phyloP scores from a whole-genome alignment of 2,329 filamentous ascomycete species.

The Fusarium nygamai region DNA sequence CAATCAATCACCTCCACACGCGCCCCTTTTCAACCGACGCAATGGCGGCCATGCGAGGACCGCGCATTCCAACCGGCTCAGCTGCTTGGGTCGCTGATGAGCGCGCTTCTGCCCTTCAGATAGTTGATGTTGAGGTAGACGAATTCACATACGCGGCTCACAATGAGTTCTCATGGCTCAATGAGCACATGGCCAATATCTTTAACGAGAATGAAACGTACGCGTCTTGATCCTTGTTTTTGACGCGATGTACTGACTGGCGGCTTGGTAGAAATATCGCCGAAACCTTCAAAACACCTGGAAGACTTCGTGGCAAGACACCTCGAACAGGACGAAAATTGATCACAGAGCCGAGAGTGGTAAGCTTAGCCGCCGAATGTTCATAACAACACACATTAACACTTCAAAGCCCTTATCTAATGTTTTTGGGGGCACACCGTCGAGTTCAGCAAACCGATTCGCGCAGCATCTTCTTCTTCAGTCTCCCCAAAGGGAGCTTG shows the following conservation, averaged over 20 bases:
- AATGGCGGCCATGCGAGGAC: slow-evolving; percentile 61
- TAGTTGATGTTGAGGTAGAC: slow-evolving; percentile 84
- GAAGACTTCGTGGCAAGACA: slow-evolving; percentile 84
- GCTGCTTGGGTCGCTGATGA: slow-evolving; percentile 87
- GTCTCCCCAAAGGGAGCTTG: slow-evolving; percentile 59
- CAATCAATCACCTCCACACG: background rate
- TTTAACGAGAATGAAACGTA: slow-evolving; percentile 90
- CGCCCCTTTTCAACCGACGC: slow-evolving; percentile 30
- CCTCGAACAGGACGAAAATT: slow-evolving; percentile 75
- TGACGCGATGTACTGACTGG: slow-evolving; percentile 19
- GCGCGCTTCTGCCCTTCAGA: slow-evolving; percentile 78
- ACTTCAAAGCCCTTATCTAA: slow-evolving; percentile 65
- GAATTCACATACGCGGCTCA: slow-evolving; percentile 92
- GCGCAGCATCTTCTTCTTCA: slow-evolving; percentile 59
- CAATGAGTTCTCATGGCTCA: slow-evolving; percentile 97
- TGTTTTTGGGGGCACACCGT: slow-evolving; percentile 66
- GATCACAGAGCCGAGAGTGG: slow-evolving; percentile 69
- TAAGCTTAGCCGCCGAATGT: slow-evolving; percentile 54
- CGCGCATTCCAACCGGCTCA: slow-evolving; percentile 79
- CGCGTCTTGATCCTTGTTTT: slow-evolving; percentile 25
- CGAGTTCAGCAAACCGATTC: slow-evolving; percentile 64
- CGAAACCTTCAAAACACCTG: slow-evolving; percentile 95
- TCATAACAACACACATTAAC: slow-evolving; percentile 39
- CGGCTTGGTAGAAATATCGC: slow-evolving; percentile 75
- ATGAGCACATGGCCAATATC: slow-evolving; percentile 97